phyloP scores from a whole-genome alignment of 2,329 filamentous ascomycete genomes.

The Colletotrichum sp. region DNA sequence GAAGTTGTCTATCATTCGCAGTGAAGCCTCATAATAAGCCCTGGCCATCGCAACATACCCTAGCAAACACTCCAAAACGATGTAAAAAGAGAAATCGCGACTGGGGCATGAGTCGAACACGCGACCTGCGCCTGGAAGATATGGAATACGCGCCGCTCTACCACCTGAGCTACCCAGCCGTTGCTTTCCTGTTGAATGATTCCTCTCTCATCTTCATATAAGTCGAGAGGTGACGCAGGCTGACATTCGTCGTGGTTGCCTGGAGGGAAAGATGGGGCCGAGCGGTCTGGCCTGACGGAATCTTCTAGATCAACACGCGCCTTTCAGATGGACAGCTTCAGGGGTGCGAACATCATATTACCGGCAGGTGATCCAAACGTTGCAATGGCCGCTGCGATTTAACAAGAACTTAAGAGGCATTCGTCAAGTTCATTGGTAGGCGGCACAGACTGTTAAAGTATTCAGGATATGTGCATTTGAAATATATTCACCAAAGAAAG shows the following conservation, averaged over 20 bases:
- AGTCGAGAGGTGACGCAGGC: neutral
- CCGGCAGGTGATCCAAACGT: too few relatives aligned
- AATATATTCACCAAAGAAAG: neutral
- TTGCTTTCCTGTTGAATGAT: neutral
- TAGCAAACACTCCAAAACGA: neutral
- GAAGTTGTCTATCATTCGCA: neutral
- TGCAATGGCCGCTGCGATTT: too few relatives aligned
- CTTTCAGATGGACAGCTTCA: neutral
- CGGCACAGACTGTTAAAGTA: too few relatives aligned
- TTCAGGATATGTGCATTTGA: neutral
- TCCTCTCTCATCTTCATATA: neutral
- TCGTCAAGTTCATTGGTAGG: too few relatives aligned
- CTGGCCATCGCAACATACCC: neutral
- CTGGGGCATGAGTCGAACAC: neutral
- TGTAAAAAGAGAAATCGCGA: neutral
- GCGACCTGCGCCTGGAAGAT: neutral
- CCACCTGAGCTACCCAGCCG: neutral
- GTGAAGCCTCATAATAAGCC: accelerated
- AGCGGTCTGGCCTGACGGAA: neutral
- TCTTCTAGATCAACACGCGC: neutral
- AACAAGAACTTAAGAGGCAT: too few relatives aligned
- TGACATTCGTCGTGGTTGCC: neutral
- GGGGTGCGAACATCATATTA: neutral
- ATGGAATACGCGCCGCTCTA: neutral
- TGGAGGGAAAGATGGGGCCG: neutral